Percentiles rank a stretch among this genome's conserved stretches.
These are phyloP conservation scores for Echium plantagineum DNA, from an alignment of 257 asterid genomes.

Conservation along the genomic window DNA sequence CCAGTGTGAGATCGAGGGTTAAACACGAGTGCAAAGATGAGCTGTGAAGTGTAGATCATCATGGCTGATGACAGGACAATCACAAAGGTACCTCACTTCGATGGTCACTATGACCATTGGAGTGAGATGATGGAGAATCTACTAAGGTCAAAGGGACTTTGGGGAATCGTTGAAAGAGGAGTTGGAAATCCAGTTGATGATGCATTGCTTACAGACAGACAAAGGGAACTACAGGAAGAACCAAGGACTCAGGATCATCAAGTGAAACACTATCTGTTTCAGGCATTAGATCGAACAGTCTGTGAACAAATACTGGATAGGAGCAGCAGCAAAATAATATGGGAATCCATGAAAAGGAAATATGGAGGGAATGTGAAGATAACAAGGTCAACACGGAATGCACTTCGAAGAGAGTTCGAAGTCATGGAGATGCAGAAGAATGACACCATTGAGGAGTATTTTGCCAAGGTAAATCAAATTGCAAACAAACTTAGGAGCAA, in stretches of 20 bases:
- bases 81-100: too few relatives aligned
- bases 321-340: background rate
- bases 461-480: background rate
- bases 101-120: too few relatives aligned
- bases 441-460: background rate
- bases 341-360: background rate
- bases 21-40: too few relatives aligned
- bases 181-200: too few relatives aligned
- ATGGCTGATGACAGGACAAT: too few relatives aligned
- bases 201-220: too few relatives aligned
- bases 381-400: background rate
- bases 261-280: slow-evolving; percentile 1
- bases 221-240: background rate
- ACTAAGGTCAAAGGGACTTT: too few relatives aligned
- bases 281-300: background rate
- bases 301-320: background rate
- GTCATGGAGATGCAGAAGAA: background rate
- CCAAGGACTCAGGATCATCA: background rate
- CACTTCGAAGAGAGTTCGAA: background rate
- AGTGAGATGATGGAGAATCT: too few relatives aligned
- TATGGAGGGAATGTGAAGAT: background rate
- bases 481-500: background rate
- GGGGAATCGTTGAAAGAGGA: too few relatives aligned
- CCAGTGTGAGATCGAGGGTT: too few relatives aligned
- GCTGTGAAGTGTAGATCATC: too few relatives aligned